phyloP scores from a whole-genome alignment of 306 rosid genomes.

The Cucurbita pepo region DNA sequence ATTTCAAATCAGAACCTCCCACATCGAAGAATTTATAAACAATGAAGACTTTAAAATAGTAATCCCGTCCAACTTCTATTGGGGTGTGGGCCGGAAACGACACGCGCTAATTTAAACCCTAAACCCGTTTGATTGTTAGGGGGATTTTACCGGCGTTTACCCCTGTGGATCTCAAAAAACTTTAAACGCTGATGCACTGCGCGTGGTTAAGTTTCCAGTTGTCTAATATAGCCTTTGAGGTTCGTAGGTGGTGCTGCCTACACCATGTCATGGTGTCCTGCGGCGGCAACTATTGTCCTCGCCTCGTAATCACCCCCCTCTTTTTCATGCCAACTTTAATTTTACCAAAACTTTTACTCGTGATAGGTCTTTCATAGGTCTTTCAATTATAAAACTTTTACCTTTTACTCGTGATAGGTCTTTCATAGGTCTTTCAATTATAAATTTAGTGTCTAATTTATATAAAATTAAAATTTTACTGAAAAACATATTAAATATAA shows the following conservation, averaged over 20 bases:
- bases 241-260: neutral
- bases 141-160: neutral
- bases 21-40: neutral
- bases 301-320: neutral
- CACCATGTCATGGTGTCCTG: neutral
- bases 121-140: fast-evolving
- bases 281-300: neutral
- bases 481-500: too few relatives aligned
- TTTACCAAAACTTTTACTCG: too few relatives aligned
- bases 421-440: too few relatives aligned
- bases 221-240: neutral
- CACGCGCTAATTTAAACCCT: neutral
- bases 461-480: too few relatives aligned
- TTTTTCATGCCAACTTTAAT: too few relatives aligned
- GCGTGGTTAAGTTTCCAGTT: neutral
- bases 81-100: neutral
- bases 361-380: too few relatives aligned
- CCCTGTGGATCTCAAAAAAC: neutral
- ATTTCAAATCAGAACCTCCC: neutral
- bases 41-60: too few relatives aligned
- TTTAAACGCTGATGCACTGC: neutral
- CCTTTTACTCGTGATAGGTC: too few relatives aligned
- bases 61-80: too few relatives aligned
- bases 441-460: too few relatives aligned
- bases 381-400: too few relatives aligned